Base-by-base conservation (phyloP, 2,329 filamentous ascomycete species). In the Ceratocystis diversiconidia region DNA sequence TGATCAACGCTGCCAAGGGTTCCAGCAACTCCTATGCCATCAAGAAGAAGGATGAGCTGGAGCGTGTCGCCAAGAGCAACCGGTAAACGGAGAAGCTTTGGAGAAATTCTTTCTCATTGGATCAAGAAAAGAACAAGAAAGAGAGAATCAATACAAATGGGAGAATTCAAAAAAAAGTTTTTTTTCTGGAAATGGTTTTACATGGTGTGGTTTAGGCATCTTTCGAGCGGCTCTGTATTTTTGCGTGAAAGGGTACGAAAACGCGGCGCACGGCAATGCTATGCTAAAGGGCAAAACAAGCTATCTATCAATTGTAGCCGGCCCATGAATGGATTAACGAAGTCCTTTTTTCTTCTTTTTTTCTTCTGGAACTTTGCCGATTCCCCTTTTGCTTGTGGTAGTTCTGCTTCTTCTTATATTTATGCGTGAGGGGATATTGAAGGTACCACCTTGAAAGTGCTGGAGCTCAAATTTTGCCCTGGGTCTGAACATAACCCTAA, bases 21-120 rank as follows among this genome's bases (percentile, higher is more conserved):
- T 95, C 89, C 87, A 95, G 89, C 83, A 99, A 99, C 91, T 96
- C 92, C 73, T 99, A 97, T 80, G 94, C 95, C 76, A 99, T 99
- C 88, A 99, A 99, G 91, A 99, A 99, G 91, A 99, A 99, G 92
- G 94, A 99, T 81, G 95, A 99, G 89, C 82, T 99, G 83, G 94
- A 99, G 89, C 94, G 94, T 94, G 94, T 99, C 75, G 94, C 94
- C 82, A 99, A 99, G 90, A 90, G 86, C 86, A 99, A 99, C 88
- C 90, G 94, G 88, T 99, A 97, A 92, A 92, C 73, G 76, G 64
- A 60, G 61, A 65, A 63, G 63, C 55, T 62, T 65, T 67, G 72
- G 73, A 68, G 64, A 68, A 68, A 66, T 68, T 71, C 73, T 74
- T 75, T 71, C 70, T 72, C 73, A 72, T 71, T 72, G 72, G 73